Percentiles rank a stretch among this genome's conserved stretches.
Evolutionary conservation across 441 rosid species (phyloP).

Genomic region (Hura crepitans): DNA sequence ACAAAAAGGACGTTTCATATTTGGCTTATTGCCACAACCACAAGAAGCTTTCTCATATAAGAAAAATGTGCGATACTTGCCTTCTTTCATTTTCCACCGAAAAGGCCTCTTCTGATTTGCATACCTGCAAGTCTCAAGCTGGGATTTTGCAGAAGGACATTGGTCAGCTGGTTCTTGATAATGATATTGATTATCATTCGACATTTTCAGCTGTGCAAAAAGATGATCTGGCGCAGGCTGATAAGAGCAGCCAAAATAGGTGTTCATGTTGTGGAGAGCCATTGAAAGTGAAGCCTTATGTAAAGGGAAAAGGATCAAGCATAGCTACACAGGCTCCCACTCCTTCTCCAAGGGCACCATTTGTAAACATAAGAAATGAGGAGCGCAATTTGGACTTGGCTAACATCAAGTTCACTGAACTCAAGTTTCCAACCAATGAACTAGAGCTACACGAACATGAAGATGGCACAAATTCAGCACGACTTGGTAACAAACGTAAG

Average conservation of each 20-base stretch:
- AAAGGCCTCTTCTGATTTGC: constrained; percentile 59
- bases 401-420: constrained; percentile 38
- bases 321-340: constrained; percentile 48
- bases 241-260: constrained; percentile 28
- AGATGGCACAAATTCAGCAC: constrained; percentile 26
- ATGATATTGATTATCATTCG: constrained; percentile 49
- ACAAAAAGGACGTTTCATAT: constrained; percentile 72
- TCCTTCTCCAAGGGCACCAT: constrained; percentile 74
- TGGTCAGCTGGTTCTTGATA: constrained; percentile 62
- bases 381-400: constrained; percentile 38
- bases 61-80: constrained; percentile 80
- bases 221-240: constrained; percentile 31
- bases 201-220: constrained; percentile 41
- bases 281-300: constrained; percentile 45
- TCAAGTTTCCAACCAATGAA: constrained; percentile 44
- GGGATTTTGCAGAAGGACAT: constrained; percentile 78
- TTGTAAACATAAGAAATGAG: constrained; percentile 26
- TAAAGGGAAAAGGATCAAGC: constrained; percentile 31
- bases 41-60: constrained; percentile 77
- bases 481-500: constrained; percentile 35
- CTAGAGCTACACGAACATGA: constrained; percentile 48
- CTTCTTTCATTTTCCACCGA: constrained; percentile 85
- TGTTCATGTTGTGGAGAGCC: constrained; percentile 73
- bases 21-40: constrained; percentile 85
- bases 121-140: constrained; percentile 69